A percentile compares a stretch with the other conserved stretches of the same genome.
These are phyloP conservation scores for Pythium graminicola DNA, from an alignment of 352 stramenopile species.

Conservation along the genomic window DNA sequence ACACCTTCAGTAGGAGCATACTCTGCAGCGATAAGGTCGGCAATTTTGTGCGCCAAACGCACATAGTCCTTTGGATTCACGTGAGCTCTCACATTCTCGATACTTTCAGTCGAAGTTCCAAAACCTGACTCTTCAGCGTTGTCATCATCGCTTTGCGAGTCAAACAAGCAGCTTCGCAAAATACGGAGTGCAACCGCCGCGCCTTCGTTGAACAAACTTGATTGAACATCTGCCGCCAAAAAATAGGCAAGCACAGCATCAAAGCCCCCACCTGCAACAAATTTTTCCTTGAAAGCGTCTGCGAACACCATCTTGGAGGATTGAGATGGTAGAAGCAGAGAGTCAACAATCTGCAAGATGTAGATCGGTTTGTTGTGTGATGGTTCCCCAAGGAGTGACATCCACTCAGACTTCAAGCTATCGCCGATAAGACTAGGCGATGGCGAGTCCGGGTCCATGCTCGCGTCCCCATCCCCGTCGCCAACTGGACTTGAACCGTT, in stretches of 20 bases:
- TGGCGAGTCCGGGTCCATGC: conserved; percentile 13
- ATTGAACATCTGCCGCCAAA: conserved; percentile 57
- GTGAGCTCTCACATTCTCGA: conserved; percentile 17
- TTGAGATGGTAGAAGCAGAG: conserved; percentile 69
- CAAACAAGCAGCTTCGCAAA: conserved; percentile 79
- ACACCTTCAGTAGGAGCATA: conserved; percentile 38
- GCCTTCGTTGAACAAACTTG: conserved; percentile 78
- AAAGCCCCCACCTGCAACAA: conserved; percentile 72
- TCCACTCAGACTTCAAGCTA: conserved; percentile 41
- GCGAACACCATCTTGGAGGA: conserved; percentile 48
- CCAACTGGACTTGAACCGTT: conserved; percentile 26
- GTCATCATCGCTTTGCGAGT: conserved; percentile 22
- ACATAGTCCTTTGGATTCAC: conserved; percentile 60
- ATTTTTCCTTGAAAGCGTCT: conserved; percentile 55
- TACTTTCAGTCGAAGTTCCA: background rate
- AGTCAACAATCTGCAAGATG: conserved; percentile 84
- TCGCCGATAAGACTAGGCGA: background rate
- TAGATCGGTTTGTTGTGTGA: conserved; percentile 82
- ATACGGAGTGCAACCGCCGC: conserved; percentile 76
- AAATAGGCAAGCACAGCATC: conserved; percentile 83
- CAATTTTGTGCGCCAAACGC: conserved; percentile 67
- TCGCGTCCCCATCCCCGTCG: conserved; percentile 36
- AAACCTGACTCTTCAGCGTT: conserved; percentile 17
- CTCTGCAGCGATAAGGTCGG: conserved; percentile 70
- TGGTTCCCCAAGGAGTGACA: conserved; percentile 54